Evolutionary conservation across 441 rosid genomes (phyloP).

Genomic region (Gossypium gossypioides): DNA sequence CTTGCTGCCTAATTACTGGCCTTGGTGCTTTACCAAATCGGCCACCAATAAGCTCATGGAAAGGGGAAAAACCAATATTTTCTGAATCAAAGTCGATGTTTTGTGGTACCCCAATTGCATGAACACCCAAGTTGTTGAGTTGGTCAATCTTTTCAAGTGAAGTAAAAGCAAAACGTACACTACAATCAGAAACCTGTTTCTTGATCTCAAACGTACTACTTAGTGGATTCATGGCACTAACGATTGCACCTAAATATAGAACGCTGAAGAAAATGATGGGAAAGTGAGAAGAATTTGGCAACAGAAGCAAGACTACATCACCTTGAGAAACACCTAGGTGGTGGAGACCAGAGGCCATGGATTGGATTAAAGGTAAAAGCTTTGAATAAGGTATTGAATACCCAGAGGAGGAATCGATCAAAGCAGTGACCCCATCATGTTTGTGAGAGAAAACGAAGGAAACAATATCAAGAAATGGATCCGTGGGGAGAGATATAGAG

Average conservation of each 20-base stretch:
- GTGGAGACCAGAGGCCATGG: conserved; percentile 51
- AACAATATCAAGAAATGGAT: conserved; percentile 47
- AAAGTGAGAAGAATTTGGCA: conserved; percentile 63
- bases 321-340: conserved; percentile 45
- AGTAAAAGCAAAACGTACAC: conserved; percentile 41
- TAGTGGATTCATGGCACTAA: conserved; percentile 57
- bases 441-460: conserved; percentile 54
- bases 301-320: conserved; percentile 52
- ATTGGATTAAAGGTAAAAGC: conserved; percentile 34
- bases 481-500: conserved; percentile 36
- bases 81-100: conserved; percentile 19
- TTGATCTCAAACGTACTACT: conserved; percentile 41
- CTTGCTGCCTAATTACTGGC: conserved; percentile 53
- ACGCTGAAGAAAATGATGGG: conserved; percentile 55
- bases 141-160: conserved; percentile 23
- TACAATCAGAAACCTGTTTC: conserved; percentile 35
- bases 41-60: conserved; percentile 28
- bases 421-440: conserved; percentile 37
- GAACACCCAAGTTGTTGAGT: conserved; percentile 29
- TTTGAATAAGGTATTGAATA: conserved; percentile 46
- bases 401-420: conserved; percentile 51
- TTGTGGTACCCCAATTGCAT: conserved; percentile 44
- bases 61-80: conserved; percentile 20
- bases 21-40: conserved; percentile 14
- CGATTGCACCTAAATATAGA: conserved; percentile 53